These are phyloP conservation scores for Basipetospora sp. DNA, from an alignment of 2,329 filamentous ascomycete genomes.

Conservation along the genomic window DNA sequence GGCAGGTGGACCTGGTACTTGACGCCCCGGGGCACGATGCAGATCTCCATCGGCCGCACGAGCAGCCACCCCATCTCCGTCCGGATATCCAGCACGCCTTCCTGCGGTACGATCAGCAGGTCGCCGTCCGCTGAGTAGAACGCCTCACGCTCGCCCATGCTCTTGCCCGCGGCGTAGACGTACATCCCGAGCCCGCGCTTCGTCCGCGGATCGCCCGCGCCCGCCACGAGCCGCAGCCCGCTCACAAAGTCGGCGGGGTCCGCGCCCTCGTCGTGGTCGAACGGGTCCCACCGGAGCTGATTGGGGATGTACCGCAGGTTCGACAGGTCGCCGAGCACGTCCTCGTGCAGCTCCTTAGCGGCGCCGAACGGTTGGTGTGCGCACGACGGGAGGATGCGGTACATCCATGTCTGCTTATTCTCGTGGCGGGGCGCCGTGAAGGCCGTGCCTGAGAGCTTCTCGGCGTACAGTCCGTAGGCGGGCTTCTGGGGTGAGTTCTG, in stretches of 20 bases:
- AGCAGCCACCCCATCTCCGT: conserved; percentile 57
- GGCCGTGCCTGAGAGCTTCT: conserved; percentile 59
- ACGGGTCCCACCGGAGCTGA: conserved; percentile 65
- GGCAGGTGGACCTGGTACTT: conserved; percentile 52
- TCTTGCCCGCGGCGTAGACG: conserved; percentile 58
- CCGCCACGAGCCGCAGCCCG: conserved; percentile 54
- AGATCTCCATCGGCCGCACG: conserved; percentile 58
- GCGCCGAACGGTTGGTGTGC: conserved; percentile 42
- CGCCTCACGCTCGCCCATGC: conserved; percentile 53
- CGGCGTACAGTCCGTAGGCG: conserved; percentile 64
- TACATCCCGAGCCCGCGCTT: conserved; percentile 64
- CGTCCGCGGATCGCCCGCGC: conserved; percentile 59
- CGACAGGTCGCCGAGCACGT: conserved; percentile 10
- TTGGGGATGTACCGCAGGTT: conserved; percentile 64
- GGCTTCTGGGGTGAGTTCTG: conserved; percentile 74
- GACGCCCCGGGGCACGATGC: conserved; percentile 54
- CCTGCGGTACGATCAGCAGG: conserved; percentile 56
- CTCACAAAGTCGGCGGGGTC: conserved; percentile 30
- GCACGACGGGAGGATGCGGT: conserved; percentile 52
- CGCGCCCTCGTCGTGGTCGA: conserved; percentile 48
- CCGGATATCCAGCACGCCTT: conserved; percentile 54
- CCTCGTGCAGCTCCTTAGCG: conserved; percentile 17
- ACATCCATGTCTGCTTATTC: conserved; percentile 60
- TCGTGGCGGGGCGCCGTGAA: conserved; percentile 56
- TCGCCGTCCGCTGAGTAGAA: conserved; percentile 75